Evolutionary conservation across 441 rosid species (phyloP).

Genomic region (Arabidopsis hybrid): DNA sequence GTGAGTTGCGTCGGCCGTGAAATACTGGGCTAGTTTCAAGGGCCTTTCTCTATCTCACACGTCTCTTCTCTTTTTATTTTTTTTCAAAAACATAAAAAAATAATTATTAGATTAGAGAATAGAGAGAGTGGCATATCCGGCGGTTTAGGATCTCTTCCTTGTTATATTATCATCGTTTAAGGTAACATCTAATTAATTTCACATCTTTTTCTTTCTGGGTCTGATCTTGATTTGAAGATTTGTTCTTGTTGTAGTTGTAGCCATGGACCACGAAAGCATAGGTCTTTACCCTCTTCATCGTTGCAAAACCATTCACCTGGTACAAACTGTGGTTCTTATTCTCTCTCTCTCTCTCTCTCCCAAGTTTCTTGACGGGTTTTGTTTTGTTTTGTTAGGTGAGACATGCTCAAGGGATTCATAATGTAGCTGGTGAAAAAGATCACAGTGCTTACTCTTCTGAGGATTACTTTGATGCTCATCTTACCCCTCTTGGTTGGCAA

Average conservation of each 20-base stretch:
- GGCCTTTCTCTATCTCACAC: not conserved
- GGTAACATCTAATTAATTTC: not conserved
- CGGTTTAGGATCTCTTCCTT: slow-evolving; percentile 11
- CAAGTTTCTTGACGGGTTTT: not conserved
- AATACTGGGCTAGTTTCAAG: not conserved
- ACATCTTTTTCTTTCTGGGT: not conserved
- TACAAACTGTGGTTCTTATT: slow-evolving; percentile 25
- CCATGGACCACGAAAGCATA: slow-evolving; percentile 24
- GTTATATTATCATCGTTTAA: not conserved
- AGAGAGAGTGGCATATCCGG: not conserved
- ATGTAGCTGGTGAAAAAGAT: slow-evolving; percentile 64
- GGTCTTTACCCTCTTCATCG: slow-evolving; percentile 47
- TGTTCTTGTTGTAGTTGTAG: not conserved
- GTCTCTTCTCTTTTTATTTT: not conserved
- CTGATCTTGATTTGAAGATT: slow-evolving; percentile 18
- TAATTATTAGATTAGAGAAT: not conserved
- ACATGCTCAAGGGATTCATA: slow-evolving; percentile 93
- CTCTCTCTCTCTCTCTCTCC: not conserved
- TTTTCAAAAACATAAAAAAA: not conserved
- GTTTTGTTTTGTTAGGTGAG: slow-evolving; percentile 59
- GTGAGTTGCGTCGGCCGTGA: not conserved
- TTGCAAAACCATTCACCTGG: slow-evolving; percentile 49
- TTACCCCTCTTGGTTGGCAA: slow-evolving; percentile 78
- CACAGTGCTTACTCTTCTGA: slow-evolving; percentile 56
- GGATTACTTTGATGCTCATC: slow-evolving; percentile 71